phyloP scores from a whole-genome alignment of 371 early-diverging fungal species.

The Actinomucor elegans region DNA sequence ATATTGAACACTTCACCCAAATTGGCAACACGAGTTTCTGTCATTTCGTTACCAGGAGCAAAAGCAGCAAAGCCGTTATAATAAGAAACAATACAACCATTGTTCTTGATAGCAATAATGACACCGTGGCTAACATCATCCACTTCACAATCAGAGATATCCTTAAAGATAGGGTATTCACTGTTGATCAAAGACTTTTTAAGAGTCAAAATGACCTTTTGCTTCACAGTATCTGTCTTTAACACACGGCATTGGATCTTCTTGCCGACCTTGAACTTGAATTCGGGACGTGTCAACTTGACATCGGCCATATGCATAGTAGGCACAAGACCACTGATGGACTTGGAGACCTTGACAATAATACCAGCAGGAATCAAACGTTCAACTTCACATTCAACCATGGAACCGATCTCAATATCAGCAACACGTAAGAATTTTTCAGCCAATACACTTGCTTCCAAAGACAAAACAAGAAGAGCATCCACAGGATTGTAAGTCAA shows the following conservation, averaged over 20 bases:
- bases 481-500: conserved; percentile 78
- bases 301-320: conserved; percentile 77
- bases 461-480: conserved; percentile 66
- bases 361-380: conserved; percentile 61
- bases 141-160: conserved; percentile 53
- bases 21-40: conserved; percentile 50
- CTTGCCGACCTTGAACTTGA: conserved; percentile 75
- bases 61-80: conserved; percentile 75
- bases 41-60: conserved; percentile 66
- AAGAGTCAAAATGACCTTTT: conserved; percentile 69
- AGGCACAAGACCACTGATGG: conserved; percentile 74
- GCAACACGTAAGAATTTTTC: conserved; percentile 66
- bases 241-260: conserved; percentile 74
- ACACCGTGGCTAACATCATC: conserved; percentile 70
- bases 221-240: conserved; percentile 48
- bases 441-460: conserved; percentile 70
- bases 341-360: conserved; percentile 62
- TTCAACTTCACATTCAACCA: conserved; percentile 59
- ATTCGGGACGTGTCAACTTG: conserved; percentile 69
- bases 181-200: conserved; percentile 80
- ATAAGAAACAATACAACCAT: conserved; percentile 77
- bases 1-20: conserved; percentile 54
- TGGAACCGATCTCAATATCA: conserved; percentile 72
- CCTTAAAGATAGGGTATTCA: conserved; percentile 63
- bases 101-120: conserved; percentile 55